Evolutionary conservation across 2,329 filamentous ascomycete genomes (phyloP).

Genomic region (Aspergillus quadrilineatus): DNA sequence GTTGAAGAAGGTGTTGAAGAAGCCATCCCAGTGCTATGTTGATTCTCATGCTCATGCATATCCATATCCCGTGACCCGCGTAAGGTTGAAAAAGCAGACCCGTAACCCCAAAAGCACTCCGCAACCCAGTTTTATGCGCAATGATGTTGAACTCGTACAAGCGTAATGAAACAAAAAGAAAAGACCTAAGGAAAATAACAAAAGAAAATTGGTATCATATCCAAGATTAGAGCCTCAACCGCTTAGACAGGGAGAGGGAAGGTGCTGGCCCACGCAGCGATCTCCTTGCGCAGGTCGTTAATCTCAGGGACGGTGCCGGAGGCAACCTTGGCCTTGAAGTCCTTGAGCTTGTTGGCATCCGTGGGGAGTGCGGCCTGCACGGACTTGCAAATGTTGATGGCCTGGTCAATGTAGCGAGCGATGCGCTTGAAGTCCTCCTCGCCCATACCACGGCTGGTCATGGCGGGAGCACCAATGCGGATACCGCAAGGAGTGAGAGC

Average conservation of each 20-base stretch:
- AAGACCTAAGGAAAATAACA: conserved; percentile 6
- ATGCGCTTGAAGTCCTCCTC: conserved; percentile 90
- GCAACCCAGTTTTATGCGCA: conserved; percentile 30
- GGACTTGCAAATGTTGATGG: conserved; percentile 86
- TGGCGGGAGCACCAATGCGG: conserved; percentile 93
- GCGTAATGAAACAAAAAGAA: conserved; percentile 9
- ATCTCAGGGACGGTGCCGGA: conserved; percentile 77
- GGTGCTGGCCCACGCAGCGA: conserved; percentile 77
- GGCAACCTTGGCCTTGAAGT: conserved; percentile 93
- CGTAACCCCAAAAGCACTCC: conserved; percentile 37
- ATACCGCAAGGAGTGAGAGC: conserved; percentile 92
- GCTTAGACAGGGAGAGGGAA: conserved; percentile 78
- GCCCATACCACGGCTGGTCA: conserved; percentile 94
- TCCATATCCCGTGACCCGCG: conserved; percentile 38
- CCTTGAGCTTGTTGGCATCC: conserved; percentile 98
- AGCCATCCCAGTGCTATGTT: conserved; percentile 24
- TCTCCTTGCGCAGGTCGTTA: conserved; percentile 82
- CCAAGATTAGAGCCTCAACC: conserved; percentile 8
- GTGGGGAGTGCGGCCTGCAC: conserved; percentile 83
- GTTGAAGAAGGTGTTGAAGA: conserved; percentile 30
- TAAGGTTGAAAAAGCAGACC: conserved; percentile 44
- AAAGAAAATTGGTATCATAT: conserved; percentile 23
- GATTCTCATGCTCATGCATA: conserved; percentile 27
- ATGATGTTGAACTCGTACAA: conserved; percentile 39
- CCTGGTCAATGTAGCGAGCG: conserved; percentile 81